Conservation (phyloP, 2,329 filamentous ascomycete species). For the Pyrenophora teres region DNA sequence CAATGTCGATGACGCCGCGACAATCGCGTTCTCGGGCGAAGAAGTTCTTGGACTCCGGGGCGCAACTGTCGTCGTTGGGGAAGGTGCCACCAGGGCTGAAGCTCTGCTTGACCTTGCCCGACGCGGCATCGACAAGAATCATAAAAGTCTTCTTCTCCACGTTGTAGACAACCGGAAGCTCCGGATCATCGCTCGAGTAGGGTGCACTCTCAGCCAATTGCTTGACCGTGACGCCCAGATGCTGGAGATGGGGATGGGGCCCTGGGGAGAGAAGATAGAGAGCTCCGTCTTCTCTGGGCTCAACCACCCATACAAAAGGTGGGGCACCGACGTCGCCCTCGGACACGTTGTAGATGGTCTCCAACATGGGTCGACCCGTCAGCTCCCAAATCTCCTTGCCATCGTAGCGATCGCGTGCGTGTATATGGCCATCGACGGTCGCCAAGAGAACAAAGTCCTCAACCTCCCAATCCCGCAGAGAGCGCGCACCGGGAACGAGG, state of each 20-base stretch:
- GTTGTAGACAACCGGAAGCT: slow-evolving; percentile 78
- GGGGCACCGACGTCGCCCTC: slow-evolving; percentile 49
- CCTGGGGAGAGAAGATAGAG: slow-evolving; percentile 85
- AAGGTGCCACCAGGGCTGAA: slow-evolving; percentile 77
- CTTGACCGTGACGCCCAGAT: slow-evolving; percentile 77
- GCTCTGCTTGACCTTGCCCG: slow-evolving; percentile 78
- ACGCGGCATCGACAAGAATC: slow-evolving; percentile 85
- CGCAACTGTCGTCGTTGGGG: slow-evolving; percentile 76
- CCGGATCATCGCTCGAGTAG: slow-evolving; percentile 70
- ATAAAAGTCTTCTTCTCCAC: slow-evolving; percentile 90
- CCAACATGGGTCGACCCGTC: slow-evolving; percentile 84
- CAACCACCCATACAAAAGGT: slow-evolving; percentile 92
- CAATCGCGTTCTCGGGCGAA: slow-evolving; percentile 64
- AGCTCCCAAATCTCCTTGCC: slow-evolving; percentile 86
- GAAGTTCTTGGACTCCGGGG: slow-evolving; percentile 60
- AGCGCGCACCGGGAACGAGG: slow-evolving; percentile 78
- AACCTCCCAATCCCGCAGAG: slow-evolving; percentile 98
- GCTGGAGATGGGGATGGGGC: slow-evolving; percentile 63
- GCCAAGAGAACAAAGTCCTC: slow-evolving; percentile 99
- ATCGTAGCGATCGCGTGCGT: slow-evolving; percentile 86
- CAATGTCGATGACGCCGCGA: slow-evolving; percentile 77
- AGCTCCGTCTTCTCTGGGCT: slow-evolving; percentile 83
- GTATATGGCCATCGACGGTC: slow-evolving; percentile 97
- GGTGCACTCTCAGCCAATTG: slow-evolving; percentile 82
- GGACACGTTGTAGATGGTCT: slow-evolving; percentile 76